These are phyloP conservation scores for Isabelozyma pseudorhagii DNA, from an alignment of 805 yeast species.

Conservation along the genomic window DNA sequence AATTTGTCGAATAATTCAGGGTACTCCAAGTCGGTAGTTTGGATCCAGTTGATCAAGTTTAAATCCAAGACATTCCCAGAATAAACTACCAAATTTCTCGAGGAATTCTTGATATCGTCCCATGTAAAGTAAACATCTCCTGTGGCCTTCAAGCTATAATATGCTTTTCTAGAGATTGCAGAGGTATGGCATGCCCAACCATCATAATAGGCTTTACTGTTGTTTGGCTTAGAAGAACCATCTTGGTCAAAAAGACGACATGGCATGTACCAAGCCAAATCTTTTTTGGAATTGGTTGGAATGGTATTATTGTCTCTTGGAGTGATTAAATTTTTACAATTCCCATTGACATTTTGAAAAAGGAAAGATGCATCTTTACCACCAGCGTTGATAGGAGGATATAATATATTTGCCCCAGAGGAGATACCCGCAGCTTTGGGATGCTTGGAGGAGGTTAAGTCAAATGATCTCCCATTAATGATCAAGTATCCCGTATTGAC, in stretches of 20 bases:
- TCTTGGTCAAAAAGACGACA: slow-evolving; percentile 70
- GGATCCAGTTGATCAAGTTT: slow-evolving; percentile 72
- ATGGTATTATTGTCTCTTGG: slow-evolving; percentile 70
- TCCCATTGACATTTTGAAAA: slow-evolving; percentile 89
- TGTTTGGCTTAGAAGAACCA: slow-evolving; percentile 68
- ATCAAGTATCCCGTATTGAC: slow-evolving; percentile 61
- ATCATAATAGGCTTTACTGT: slow-evolving; percentile 58
- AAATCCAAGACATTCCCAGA: slow-evolving; percentile 88
- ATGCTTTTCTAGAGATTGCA: slow-evolving; percentile 62
- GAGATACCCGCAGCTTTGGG: slow-evolving; percentile 80
- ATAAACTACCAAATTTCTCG: slow-evolving; percentile 80
- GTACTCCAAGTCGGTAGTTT: slow-evolving; percentile 61
- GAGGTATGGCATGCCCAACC: slow-evolving; percentile 95
- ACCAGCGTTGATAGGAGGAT: slow-evolving; percentile 86
- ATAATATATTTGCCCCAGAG: slow-evolving; percentile 66
- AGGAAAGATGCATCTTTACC: slow-evolving; percentile 81
- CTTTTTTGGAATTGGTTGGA: slow-evolving; percentile 53
- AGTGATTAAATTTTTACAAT: slow-evolving; percentile 73
- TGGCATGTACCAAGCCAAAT: slow-evolving; percentile 95
- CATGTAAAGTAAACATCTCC: slow-evolving; percentile 88
- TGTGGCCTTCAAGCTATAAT: slow-evolving; percentile 51
- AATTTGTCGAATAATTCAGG: slow-evolving; percentile 71
- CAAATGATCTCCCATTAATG: slow-evolving; percentile 80
- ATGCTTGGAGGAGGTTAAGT: slow-evolving; percentile 66
- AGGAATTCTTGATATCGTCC: slow-evolving; percentile 72